Base-by-base conservation (phyloP, 1,139 yeast genomes). In the Geotrichum fermentans region DNA sequence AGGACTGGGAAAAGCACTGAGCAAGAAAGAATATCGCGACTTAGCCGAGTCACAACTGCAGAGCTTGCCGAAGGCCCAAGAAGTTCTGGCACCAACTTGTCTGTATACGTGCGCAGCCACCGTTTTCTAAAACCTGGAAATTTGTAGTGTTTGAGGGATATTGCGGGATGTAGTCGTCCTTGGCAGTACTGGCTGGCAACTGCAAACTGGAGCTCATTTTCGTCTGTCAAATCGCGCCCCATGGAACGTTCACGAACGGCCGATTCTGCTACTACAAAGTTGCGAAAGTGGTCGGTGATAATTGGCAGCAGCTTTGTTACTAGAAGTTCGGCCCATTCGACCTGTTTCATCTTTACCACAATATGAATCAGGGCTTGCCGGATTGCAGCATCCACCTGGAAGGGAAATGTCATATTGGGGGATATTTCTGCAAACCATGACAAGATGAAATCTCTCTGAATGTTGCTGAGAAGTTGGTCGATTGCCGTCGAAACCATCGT, bases 351-450 rank as follows among this genome's bases (percentile, higher is more conserved):
- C 36, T 83, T 66, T 1, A 52, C 52, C 20, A 73, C 72, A 4
- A 87, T 53, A 17, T 66, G 65, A 6, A 57, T 58, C 1, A 79
- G 61, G 0, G 78, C 75, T 2, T 58, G 54, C 8, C 75, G 69
- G 26, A 89, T 61, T 46, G 80, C 77, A 0, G 61, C 47, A 38
- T 73, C 75, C 3, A 88, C 70, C 34, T 76, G 75, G 1, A 74
- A 72, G 4, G 82, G 78, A 56, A 89, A 85, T 10, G 36, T 28
- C 13, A 32, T 18, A 18, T 32, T 29, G 0, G 22, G n/a, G 0
- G 85, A 75, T 6, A 83, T 73, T 14, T 67, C 67, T 2, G 60
- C 55, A 58, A 71, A 86, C 97, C 96, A 89, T 2, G 78, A 63
- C 39, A 68, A 63, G 1, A 89, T 73, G 62, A 84, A 88, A 55